Conservation (phyloP, 495 filamentous ascomycete genomes). For the Penicillium malachiteum region DNA sequence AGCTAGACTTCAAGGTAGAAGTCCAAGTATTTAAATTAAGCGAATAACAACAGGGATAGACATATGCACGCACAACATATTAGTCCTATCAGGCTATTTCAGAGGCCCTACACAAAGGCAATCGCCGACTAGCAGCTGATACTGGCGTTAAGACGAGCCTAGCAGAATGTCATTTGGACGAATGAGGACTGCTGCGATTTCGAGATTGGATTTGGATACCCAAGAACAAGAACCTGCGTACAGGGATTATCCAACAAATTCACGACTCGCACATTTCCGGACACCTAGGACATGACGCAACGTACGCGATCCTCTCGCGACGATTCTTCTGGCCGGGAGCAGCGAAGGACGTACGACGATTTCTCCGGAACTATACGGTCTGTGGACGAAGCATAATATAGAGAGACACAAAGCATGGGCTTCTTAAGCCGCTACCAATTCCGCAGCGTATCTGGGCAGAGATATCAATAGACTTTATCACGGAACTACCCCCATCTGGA, state of each 20-base stretch:
- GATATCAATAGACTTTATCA: conserved; percentile 1
- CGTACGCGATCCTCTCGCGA: neutral
- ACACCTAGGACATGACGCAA: neutral
- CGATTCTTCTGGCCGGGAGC: neutral
- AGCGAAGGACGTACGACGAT: neutral
- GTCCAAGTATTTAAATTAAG: neutral
- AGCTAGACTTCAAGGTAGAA: neutral
- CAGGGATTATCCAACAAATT: neutral
- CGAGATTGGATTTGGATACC: too few relatives aligned
- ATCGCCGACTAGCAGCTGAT: neutral
- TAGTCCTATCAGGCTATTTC: neutral
- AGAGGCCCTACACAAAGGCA: neutral
- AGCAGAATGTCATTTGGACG: neutral
- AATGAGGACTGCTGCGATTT: too few relatives aligned
- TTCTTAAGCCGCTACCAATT: neutral
- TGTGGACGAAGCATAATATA: neutral
- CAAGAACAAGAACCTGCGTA: too few relatives aligned
- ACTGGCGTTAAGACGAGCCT: neutral
- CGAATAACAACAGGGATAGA: neutral
- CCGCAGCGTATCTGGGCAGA: neutral
- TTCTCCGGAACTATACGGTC: neutral
- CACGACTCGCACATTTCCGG: neutral
- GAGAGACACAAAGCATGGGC: neutral
- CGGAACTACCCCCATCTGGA: neutral
- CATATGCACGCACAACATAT: neutral